Conservation (phyloP, 108 stramenopile species). For the Cyclotella atomus region DNA sequence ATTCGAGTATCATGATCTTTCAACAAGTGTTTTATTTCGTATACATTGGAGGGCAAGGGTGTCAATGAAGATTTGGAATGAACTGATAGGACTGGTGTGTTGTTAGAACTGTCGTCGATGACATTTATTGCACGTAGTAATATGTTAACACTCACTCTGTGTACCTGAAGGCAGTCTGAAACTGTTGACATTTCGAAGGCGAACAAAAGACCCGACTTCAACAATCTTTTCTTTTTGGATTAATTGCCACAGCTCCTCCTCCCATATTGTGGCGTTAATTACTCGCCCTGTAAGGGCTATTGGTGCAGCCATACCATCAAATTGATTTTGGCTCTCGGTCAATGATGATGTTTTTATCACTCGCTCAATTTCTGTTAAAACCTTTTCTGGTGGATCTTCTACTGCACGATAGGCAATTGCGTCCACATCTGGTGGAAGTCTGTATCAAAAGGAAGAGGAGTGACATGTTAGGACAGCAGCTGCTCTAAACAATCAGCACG, state of each 20-base stretch:
- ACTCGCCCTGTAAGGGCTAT: slow-evolving; percentile 72
- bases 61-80: slow-evolving; percentile 61
- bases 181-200: slow-evolving; percentile 75
- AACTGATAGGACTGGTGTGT: slow-evolving; percentile 53
- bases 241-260: slow-evolving; percentile 74
- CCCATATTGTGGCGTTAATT: slow-evolving; percentile 81
- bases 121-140: neutral
- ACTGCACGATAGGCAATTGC: slow-evolving; percentile 1
- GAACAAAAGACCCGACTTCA: slow-evolving; percentile 68
- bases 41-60: slow-evolving; percentile 66
- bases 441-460: slow-evolving; percentile 1
- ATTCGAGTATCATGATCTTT: slow-evolving; percentile 57
- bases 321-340: slow-evolving; percentile 26
- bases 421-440: slow-evolving; percentile 45
- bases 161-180: slow-evolving; percentile 20
- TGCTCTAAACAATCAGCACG: neutral
- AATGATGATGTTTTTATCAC: slow-evolving; percentile 19
- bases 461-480: neutral
- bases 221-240: slow-evolving; percentile 49
- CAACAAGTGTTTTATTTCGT: slow-evolving; percentile 66
- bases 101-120: neutral
- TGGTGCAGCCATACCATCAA: slow-evolving; percentile 21
- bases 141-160: slow-evolving; percentile 16
- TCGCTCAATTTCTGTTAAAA: slow-evolving; percentile 48
- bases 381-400: slow-evolving; percentile 65